A percentile compares a stretch with the other conserved stretches of the same genome.
Conservation (phyloP, 2,329 filamentous ascomycete genomes). For the Diaporthe batatas region DNA sequence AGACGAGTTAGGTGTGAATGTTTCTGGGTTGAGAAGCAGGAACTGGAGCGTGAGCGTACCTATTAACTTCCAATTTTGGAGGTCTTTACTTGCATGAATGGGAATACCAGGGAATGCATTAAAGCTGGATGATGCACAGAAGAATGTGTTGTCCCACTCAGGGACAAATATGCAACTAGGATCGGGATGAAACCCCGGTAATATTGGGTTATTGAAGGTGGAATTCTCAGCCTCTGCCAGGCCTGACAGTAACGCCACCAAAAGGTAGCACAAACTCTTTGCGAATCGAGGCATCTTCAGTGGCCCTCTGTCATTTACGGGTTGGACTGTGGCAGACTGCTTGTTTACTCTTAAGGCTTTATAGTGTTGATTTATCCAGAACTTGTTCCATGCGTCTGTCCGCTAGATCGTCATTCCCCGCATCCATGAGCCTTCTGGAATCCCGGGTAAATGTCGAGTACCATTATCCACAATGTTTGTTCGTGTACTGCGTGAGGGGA, state of each 20-base stretch:
- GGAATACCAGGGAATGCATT: slow-evolving; percentile 60
- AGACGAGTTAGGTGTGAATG: slow-evolving; percentile 39
- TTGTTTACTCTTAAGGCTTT: background rate
- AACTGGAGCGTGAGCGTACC: background rate
- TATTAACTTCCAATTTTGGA: slow-evolving; percentile 57
- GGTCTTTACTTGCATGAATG: slow-evolving; percentile 59
- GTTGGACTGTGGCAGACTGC: background rate
- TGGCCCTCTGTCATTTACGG: background rate
- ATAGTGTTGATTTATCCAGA: background rate
- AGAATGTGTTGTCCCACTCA: slow-evolving; percentile 56
- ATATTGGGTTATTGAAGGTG: slow-evolving; percentile 55
- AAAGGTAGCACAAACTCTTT: background rate
- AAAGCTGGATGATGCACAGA: slow-evolving; percentile 59
- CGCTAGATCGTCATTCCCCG: slow-evolving; percentile 4
- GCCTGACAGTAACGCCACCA: background rate
- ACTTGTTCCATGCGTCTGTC: background rate
- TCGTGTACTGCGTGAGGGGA: slow-evolving; percentile 18
- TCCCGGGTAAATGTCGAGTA: slow-evolving; percentile 14
- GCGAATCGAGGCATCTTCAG: background rate
- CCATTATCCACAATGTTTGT: background rate
- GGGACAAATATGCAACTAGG: slow-evolving; percentile 57
- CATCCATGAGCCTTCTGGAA: background rate
- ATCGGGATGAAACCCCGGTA: slow-evolving; percentile 60
- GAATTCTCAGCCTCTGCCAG: slow-evolving; percentile 43
- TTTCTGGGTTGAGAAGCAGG: no score